Conservation (phyloP, 257 asterid genomes). For the Ocimum tenuiflorum region DNA sequence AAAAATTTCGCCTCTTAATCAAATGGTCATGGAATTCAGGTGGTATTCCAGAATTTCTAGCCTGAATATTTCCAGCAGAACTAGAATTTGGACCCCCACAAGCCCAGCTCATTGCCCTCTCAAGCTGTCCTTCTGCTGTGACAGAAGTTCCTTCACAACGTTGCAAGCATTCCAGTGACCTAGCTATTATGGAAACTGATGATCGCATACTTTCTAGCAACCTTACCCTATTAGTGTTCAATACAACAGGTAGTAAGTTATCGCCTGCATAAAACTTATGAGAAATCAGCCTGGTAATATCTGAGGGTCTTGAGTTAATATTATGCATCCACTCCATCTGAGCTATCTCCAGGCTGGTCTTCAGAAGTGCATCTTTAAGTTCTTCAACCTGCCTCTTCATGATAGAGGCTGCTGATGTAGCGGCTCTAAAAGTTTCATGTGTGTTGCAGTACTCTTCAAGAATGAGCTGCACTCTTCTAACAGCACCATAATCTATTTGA, state of each 20-base stretch:
- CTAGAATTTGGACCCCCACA: constrained; percentile 84
- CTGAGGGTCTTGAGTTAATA: constrained; percentile 50
- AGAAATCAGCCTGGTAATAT: constrained; percentile 47
- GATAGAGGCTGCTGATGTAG: constrained; percentile 68
- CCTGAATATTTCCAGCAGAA: constrained; percentile 44
- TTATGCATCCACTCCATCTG: constrained; percentile 93
- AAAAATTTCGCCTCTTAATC: constrained; percentile 49
- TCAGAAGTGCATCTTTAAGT: constrained; percentile 66
- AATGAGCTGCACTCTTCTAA: constrained; percentile 53
- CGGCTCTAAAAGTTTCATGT: constrained; percentile 85
- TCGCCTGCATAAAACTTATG: constrained; percentile 53
- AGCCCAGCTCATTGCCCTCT: constrained; percentile 99
- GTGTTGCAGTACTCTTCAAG: constrained; percentile 86
- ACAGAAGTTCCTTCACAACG: constrained; percentile 74
- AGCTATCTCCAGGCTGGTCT: constrained; percentile 70
- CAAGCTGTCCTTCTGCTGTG: constrained; percentile 93
- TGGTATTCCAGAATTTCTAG: constrained; percentile 79
- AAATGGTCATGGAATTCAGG: constrained; percentile 82
- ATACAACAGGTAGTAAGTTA: constrained; percentile 50
- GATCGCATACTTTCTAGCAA: constrained; percentile 66
- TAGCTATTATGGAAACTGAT: constrained; percentile 62
- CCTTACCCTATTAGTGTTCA: constrained; percentile 64
- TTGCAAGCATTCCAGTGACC: constrained; percentile 69
- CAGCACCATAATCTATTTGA: constrained; percentile 35
- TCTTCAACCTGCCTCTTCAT: constrained; percentile 77